Evolutionary conservation across 2,329 filamentous ascomycete species (phyloP), one percentile per base, ranked within the genome.

Genomic region (Amesomyces nigricolor): DNA sequence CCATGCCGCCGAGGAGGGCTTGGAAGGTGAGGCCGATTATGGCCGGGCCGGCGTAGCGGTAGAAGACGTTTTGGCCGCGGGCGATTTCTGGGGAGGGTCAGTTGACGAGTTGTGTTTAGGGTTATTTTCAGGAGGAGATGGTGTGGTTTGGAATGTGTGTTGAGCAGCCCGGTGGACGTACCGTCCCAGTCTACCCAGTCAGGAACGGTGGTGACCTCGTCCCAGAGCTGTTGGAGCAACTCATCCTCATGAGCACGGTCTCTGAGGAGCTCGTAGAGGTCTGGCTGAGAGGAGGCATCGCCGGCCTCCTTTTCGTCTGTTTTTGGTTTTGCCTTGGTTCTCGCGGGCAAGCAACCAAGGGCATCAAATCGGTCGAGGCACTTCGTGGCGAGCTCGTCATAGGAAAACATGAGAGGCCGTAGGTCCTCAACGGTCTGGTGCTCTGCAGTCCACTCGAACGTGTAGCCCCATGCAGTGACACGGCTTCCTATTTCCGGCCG

Each of bases 161-260:
- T 26, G 22, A 26, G 22, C 22, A 26, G 6, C 4, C 22, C 22
- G 22, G 22, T 6, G 4, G 11, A 35, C 32, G 3, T 35, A 35
- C 32, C 86, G 2, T 79, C 78, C 87, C 87, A 91, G 66, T 91
- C 82, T 2, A 91, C 88, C 87, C 87, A 91, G 0, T 79, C 74
- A 0, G 88, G 88, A 4, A 89, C 70, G 0, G 78, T 83, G 55
- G 82, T 85, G 54, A 87, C 75, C 64, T 90, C 76, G 0, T 70
- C 67, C 88, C 87, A 91, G 8, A 92, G 71, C 52, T 78, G 63
- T 3, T 37, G 52, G 30, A 46, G 54, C 3, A 26, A 51, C 42
- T 32, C 39, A 14, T 44, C 46, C 26, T 54, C 39, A 10, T 13
- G 37, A n/a, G 43, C 46, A n/a, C 19, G 51, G 1, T 30, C 14